A percentile compares a stretch with the other conserved stretches of the same genome.
Evolutionary conservation across 2,329 filamentous ascomycete genomes (phyloP).

Genomic region (Plenodomus biglobosus): DNA sequence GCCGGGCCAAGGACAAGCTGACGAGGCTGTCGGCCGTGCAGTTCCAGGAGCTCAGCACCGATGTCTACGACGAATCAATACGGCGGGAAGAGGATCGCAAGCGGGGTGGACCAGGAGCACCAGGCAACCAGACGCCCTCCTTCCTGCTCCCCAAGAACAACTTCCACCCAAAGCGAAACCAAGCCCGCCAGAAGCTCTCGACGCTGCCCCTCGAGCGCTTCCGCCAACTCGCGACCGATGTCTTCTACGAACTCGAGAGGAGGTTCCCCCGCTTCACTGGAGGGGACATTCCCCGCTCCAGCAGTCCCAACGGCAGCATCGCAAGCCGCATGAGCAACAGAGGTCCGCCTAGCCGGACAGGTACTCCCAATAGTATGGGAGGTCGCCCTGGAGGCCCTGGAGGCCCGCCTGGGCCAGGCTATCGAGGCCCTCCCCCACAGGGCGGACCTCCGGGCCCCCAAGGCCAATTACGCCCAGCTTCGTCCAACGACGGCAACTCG

Average conservation of each 20-base stretch:
- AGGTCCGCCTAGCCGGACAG: conserved; percentile 59
- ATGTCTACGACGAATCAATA: conserved; percentile 93
- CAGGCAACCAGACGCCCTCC: conserved; percentile 49
- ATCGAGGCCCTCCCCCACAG: conserved; percentile 50
- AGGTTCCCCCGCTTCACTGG: conserved; percentile 80
- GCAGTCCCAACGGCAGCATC: conserved; percentile 65
- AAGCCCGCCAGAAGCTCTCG: conserved; percentile 92
- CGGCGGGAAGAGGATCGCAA: conserved; percentile 71
- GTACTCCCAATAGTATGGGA: conserved; percentile 61
- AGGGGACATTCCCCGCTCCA: conserved; percentile 65
- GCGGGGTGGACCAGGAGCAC: conserved; percentile 51
- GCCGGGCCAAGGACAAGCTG: conserved; percentile 92
- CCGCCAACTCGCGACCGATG: conserved; percentile 88
- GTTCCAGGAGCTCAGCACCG: conserved; percentile 95
- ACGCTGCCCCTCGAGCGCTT: conserved; percentile 86
- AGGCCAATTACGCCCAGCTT: conserved; percentile 28
- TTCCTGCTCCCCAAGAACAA: conserved; percentile 81
- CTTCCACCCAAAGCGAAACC: conserved; percentile 96
- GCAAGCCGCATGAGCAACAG: conserved; percentile 56
- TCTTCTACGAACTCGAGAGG: conserved; percentile 91
- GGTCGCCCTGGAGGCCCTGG: conserved; percentile 37
- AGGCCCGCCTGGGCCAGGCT: conserved; percentile 33
- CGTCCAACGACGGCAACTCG: conserved; percentile 51
- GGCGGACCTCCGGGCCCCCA: conserved; percentile 45
- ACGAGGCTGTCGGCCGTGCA: conserved; percentile 86